Conservation (phyloP, 2,329 filamentous ascomycete species). For the Cladophialophora chaetospira region DNA sequence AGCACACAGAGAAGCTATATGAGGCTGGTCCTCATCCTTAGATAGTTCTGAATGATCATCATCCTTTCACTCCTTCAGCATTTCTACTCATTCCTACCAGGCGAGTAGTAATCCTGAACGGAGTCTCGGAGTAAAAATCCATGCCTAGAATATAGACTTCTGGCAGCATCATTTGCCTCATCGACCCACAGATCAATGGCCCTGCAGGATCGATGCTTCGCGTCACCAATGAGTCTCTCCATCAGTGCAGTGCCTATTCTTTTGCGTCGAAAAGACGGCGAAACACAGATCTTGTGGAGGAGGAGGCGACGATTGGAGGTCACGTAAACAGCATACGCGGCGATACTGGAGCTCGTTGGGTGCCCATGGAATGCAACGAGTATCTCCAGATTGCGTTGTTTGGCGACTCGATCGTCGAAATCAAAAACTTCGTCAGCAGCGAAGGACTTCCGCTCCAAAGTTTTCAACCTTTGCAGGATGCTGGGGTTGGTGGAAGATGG, state of each 20-base stretch:
- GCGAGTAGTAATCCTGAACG: slow-evolving; percentile 54
- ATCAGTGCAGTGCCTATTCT: slow-evolving; percentile 52
- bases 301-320: slow-evolving; percentile 48
- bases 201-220: slow-evolving; percentile 51
- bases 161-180: slow-evolving; percentile 48
- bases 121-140: slow-evolving; percentile 51
- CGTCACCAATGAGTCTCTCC: slow-evolving; percentile 44
- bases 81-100: slow-evolving; percentile 52
- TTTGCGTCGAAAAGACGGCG: slow-evolving; percentile 48
- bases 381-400: slow-evolving; percentile 24
- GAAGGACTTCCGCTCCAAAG: slow-evolving; percentile 52
- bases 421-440: slow-evolving; percentile 54
- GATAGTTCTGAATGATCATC: no score
- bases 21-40: no score
- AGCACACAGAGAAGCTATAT: no score
- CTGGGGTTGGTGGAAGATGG: slow-evolving; percentile 10
- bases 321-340: slow-evolving; percentile 53
- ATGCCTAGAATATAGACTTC: slow-evolving; percentile 47
- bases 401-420: slow-evolving; percentile 42
- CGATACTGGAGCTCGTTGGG: slow-evolving; percentile 20
- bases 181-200: slow-evolving; percentile 57
- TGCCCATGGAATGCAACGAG: slow-evolving; percentile 15
- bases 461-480: slow-evolving; percentile 22
- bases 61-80: no score
- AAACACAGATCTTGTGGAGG: slow-evolving; percentile 57